Base-by-base conservation (phyloP, 371 early-diverging fungal genomes). In the Amoeboaphelidium occidentale region DNA sequence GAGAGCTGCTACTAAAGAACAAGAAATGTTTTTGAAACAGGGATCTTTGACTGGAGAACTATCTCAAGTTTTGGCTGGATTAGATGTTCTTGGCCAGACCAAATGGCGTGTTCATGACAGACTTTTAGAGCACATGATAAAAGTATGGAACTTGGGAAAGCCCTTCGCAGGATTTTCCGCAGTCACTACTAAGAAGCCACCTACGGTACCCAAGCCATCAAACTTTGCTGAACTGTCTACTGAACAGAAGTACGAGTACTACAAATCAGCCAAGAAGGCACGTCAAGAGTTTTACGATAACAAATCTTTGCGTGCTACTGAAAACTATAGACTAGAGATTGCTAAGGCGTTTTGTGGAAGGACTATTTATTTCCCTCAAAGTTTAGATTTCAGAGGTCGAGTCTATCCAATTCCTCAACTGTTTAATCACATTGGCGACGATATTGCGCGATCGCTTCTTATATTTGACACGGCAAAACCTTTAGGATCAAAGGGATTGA, bases 321-420 rank as follows among this genome's bases (percentile, higher is more conserved):
- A 77, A 47, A 91, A 89, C 63, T 92, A 93, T 66, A 88, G 89
- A 65, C 72, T 96, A 3, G 91, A 89, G 65, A 90, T 92, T 53
- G 97, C 97, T 2, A 66, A 76, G 48, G 79, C 87, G 25, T 79
- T 82, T 70, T 67, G 75, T 70, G 80, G 81, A 51, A 70, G 81
- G 44, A 76, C 79, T 1, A 79, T 96, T 69, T 96, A 78, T 61
- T 94, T 94, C 66, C 97, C 97, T 14, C 97, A 96, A 64, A 88
- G 89, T 57, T 59, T 94, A 55, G 97, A 96, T 66, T 96, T 96
- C 74, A 77, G 97, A 52, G 97, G 97, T 23, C 80, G 97, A 50
- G 94, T 94, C 2, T 96, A 96, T 57, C 93, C 97, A 28, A 88
- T 96, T 42, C 90, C 97, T 23, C 78, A 84, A 2, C 78, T 83